Base-by-base conservation (phyloP, 2,329 filamentous ascomycete genomes). In the Nemania sp. region DNA sequence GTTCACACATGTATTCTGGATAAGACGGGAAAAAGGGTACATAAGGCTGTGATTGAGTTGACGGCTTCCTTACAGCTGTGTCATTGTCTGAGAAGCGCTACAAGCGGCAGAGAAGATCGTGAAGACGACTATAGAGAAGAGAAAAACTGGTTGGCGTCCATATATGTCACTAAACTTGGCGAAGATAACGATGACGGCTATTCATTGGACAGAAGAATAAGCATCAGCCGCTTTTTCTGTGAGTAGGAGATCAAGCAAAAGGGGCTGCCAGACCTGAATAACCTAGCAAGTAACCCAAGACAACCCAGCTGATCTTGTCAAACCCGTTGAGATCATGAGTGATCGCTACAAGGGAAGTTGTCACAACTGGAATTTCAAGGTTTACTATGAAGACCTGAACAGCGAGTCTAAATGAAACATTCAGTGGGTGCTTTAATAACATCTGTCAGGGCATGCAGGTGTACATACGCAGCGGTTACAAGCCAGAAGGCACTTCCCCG, bases 141-240 rank as follows among this genome's bases (percentile, higher is more conserved):
- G 81, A 68, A 54, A 50, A 5, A 58, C 35, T 1, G 15, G 18
- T 68, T 90, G 90, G 5, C 88, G 82, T 7, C 88, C 87, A 67
- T 90, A 90, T 37, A 90, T 88, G 69, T 90, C 88, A 54, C 81
- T 86, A 3, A 90, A 77, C 67, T 88, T 89, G 46, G 88, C 88
- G 65, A 89, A 91, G 0, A 92, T 62, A 0, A 67, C 56, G 5
- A 67, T 48, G 7, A 60, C 51, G 4, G 39, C 60, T 62, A 32
- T 12, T 42, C 35, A 42, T 42, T 12, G 5, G 42, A 9, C 13
- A 2, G n/a, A n/a, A n/a, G n/a, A n/a, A n/a, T n/a, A n/a, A n/a
- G n/a, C n/a, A n/a, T n/a, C n/a, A n/a, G n/a, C n/a, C n/a, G n/a
- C n/a, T n/a, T n/a, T n/a, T n/a, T n/a, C n/a, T n/a, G n/a, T n/a